Base-by-base conservation (phyloP, 257 asterid genomes). In the Fraxinus excelsior region DNA sequence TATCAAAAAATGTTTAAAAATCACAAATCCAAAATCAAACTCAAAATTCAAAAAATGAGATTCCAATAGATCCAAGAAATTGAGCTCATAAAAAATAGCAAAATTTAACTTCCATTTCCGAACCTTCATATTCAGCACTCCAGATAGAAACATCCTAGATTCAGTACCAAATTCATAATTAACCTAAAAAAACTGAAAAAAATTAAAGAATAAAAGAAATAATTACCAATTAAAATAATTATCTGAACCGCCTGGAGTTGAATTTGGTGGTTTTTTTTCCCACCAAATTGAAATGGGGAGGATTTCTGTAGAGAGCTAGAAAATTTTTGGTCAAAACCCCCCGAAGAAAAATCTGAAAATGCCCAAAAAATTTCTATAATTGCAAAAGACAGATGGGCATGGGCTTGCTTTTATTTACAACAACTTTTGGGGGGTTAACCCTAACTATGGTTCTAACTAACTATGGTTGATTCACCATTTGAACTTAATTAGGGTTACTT, bases 301-400 rank as follows among this genome's bases (percentile, higher is more conserved):
- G 42, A 23, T 2, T 25, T n/a, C 58, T 34, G 51, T 14, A 62
- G 58, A 19, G 81, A 80, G 80, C 82, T 80, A 73, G 75, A 40
- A 76, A 53, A 72, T 73, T 84, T 76, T 64, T 51, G 81, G 90
- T 84, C 88, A 87, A 81, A 87, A 75, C 81, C 89, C 38, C 90
- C 75, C 16, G 71, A 76, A 66, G 53, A 80, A 75, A 83, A 83
- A 75, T 81, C 85, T 66, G 82, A 75, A 70, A 77, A 74, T 58
- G 82, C 84, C 88, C 69, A 80, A 68, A 78, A 16, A 72, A 62
- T 76, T 78, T 86, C 85, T 77, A 80, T 84, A 81, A 84, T 75
- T 83, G 78, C 68, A 78, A 78, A 75, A 37, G 74, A 65, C 51
- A 74, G 76, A 62, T 69, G 64, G 75, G 67, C 67, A 73, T 72